Conservation (phyloP, 371 early-diverging fungal genomes). For the Mortierella sp. region DNA sequence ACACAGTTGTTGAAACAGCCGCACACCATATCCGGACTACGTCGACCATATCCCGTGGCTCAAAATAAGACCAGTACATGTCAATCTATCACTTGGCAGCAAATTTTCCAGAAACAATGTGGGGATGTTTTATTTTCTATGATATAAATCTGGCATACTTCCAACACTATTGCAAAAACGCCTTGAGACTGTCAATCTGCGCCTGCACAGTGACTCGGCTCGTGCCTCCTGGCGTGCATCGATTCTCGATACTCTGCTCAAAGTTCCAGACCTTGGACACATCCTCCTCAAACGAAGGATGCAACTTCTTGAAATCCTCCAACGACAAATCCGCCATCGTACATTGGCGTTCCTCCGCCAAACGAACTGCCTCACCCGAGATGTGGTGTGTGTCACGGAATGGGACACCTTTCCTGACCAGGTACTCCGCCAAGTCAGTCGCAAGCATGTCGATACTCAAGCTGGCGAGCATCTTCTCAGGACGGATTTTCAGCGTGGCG, state of each 20-base stretch:
- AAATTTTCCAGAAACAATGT: too few relatives aligned
- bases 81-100: too few relatives aligned
- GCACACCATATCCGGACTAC: too few relatives aligned
- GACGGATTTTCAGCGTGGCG: constrained; percentile 85
- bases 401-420: constrained; percentile 93
- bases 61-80: too few relatives aligned
- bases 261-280: constrained; percentile 86
- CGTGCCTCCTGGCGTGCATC: constrained; percentile 92
- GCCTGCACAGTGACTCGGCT: constrained; percentile 78
- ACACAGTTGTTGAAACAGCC: too few relatives aligned
- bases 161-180: constrained; percentile 69
- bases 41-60: too few relatives aligned
- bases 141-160: background rate
- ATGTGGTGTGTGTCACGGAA: constrained; percentile 99
- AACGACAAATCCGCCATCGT: constrained; percentile 78
- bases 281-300: constrained; percentile 85
- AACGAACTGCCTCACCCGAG: constrained; percentile 92
- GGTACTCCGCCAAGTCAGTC: constrained; percentile 97
- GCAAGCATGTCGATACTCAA: constrained; percentile 96
- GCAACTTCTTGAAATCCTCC: constrained; percentile 84
- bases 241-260: constrained; percentile 88
- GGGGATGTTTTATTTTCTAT: background rate
- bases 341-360: constrained; percentile 88
- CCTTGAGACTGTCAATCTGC: constrained; percentile 81
- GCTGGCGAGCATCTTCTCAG: constrained; percentile 77